Percentiles rank a stretch among this genome's conserved stretches.
These are phyloP conservation scores for Endogone sp. DNA, from an alignment of 192 early-diverging fungal genomes.

Conservation along the genomic window DNA sequence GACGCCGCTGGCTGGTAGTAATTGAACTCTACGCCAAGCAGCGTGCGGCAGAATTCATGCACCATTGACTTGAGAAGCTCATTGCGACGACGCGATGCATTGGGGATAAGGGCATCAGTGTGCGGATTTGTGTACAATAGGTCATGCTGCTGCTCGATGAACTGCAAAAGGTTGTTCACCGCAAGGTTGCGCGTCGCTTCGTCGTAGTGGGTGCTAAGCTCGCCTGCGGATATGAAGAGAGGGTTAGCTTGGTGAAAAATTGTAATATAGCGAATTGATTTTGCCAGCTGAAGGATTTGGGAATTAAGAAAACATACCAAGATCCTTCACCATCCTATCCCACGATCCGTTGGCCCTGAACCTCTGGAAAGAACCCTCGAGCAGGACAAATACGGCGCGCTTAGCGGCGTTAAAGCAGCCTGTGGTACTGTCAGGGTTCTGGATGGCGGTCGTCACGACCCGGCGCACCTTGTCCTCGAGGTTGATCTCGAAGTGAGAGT, in stretches of 20 bases:
- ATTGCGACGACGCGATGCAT: constrained; percentile 33
- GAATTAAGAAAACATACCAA: constrained; percentile 23
- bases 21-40: constrained; percentile 42
- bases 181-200: constrained; percentile 23
- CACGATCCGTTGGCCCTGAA: constrained; percentile 28
- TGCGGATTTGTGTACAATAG: constrained; percentile 20
- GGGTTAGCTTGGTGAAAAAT: neutral
- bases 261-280: neutral
- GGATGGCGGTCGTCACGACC: constrained; percentile 27
- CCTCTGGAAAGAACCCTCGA: constrained; percentile 39
- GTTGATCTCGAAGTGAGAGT: constrained; percentile 54
- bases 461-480: constrained; percentile 47
- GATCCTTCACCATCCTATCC: constrained; percentile 34
- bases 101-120: constrained; percentile 22
- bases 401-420: constrained; percentile 34
- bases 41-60: constrained; percentile 43
- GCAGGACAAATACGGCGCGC: constrained; percentile 36
- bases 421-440: constrained; percentile 15
- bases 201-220: constrained; percentile 29
- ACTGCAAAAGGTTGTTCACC: constrained; percentile 24
- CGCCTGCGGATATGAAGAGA: constrained; percentile 11
- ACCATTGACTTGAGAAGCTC: constrained; percentile 46
- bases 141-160: constrained; percentile 20
- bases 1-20: constrained; percentile 22
- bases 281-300: neutral